Evolutionary conservation across 1,284 basidiomycete species (phyloP), one percentile per base, ranked within the genome.

Genomic region (Phaffia rhodozyma): DNA sequence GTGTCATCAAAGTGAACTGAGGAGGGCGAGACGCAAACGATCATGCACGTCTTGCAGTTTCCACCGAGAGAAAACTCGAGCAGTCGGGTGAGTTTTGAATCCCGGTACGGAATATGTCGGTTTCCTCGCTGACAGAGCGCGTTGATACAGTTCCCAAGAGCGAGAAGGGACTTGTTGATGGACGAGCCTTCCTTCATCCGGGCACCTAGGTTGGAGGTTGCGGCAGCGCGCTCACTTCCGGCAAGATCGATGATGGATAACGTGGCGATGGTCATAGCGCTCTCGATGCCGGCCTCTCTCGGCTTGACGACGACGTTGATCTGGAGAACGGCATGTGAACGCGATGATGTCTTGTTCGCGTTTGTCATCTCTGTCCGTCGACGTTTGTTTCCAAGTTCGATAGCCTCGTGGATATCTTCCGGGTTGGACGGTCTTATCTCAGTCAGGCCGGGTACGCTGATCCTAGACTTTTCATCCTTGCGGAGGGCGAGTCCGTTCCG

Each of bases 31-130:
- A 97, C 81, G 74, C 93, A 97, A 64, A 97, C 93, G 67, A 97
- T 91, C 91, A 94, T 93, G 72, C 94, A 91, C 0, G 93, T 97
- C 76, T 93, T 90, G 81, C 93, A 97, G 75, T 97, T 97, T 20
- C 93, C 93, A 0, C 92, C 92, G 48, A 97, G 83, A 0, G 92
- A 93, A 78, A 94, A 96, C 75, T 97, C 96, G 72, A 97, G 85
- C 58, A 97, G 77, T 32, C 93, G 87, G 0, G 93, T 97, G 70
- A 97, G 86, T 75, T 97, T 97, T 78, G 89, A 92, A 78, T 97
- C 93, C 62, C 93, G 84, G 75, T 96, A 97, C 0, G 93, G 93
- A 11, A 97, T 82, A 73, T 97, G 93, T 13, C 20, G 27, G 49
- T 21, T 47, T 83, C 88, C 76, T 86, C 91, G 78, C 48, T 68